These are phyloP conservation scores for Hypoxylon rubiginosum DNA, from an alignment of 2,329 filamentous ascomycete genomes.

Conservation along the genomic window DNA sequence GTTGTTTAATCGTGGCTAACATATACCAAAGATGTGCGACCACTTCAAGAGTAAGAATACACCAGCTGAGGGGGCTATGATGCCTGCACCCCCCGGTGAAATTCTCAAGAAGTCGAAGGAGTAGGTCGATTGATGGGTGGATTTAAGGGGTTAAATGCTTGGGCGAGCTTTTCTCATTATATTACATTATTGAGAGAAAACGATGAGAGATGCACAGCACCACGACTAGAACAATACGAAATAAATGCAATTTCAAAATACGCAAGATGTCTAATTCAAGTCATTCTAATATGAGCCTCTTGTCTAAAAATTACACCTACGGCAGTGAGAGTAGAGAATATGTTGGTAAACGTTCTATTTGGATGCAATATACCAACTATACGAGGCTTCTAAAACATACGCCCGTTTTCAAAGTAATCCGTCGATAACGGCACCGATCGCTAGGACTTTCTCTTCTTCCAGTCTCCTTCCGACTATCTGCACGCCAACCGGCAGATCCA, in stretches of 20 bases:
- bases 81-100: slow-evolving; percentile 69
- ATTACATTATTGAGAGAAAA: too few relatives aligned
- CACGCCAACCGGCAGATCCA: slow-evolving; percentile 63
- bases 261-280: neutral
- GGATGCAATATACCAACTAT: neutral
- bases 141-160: neutral
- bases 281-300: too few relatives aligned
- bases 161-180: neutral
- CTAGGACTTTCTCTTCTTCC: slow-evolving; percentile 69
- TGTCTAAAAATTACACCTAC: neutral
- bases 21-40: slow-evolving; percentile 71
- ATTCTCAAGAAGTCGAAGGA: slow-evolving; percentile 59
- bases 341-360: neutral
- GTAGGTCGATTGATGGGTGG: neutral
- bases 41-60: slow-evolving; percentile 77
- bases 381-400: neutral
- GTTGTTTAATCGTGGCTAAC: slow-evolving; percentile 7
- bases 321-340: neutral
- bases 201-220: too few relatives aligned
- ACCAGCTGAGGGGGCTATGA: slow-evolving; percentile 68
- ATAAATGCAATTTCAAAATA: neutral
- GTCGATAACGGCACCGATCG: slow-evolving; percentile 56
- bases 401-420: slow-evolving; percentile 39
- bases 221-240: neutral
- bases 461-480: slow-evolving; percentile 66